phyloP scores from a whole-genome alignment of 2,329 filamentous ascomycete genomes.

The Beauveria scarabaeidicola region DNA sequence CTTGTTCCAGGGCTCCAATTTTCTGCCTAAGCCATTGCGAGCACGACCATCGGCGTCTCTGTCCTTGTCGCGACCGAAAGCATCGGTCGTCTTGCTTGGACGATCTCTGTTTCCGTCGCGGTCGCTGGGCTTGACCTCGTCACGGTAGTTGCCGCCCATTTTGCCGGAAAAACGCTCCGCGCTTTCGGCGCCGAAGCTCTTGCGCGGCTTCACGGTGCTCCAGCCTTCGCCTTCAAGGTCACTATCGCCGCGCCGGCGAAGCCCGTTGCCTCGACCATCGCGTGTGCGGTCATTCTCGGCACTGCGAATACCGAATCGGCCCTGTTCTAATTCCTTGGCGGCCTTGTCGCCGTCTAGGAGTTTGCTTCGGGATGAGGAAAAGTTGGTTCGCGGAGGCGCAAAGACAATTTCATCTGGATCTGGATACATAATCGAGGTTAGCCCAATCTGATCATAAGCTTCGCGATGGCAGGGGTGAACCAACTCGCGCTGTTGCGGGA shows the following conservation, averaged over 20 bases:
- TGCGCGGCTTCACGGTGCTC: constrained; percentile 65
- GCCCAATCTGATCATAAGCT: not conserved
- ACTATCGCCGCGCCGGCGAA: constrained; percentile 45
- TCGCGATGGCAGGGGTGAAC: constrained; percentile 19
- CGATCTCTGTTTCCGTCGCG: constrained; percentile 44
- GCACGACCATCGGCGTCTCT: constrained; percentile 48
- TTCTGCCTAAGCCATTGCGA: constrained; percentile 57
- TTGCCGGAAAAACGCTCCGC: constrained; percentile 62
- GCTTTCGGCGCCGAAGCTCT: constrained; percentile 64
- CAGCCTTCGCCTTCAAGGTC: constrained; percentile 62
- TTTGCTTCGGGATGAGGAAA: constrained; percentile 64
- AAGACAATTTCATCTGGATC: constrained; percentile 76
- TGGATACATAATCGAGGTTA: constrained; percentile 24
- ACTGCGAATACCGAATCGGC: constrained; percentile 52
- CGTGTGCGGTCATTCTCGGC: constrained; percentile 43
- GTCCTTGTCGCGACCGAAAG: constrained; percentile 38
- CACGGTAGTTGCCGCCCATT: constrained; percentile 44
- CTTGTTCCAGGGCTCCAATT: constrained; percentile 69
- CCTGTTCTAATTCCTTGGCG: constrained; percentile 43
- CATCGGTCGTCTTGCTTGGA: constrained; percentile 41
- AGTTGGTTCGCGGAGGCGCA: constrained; percentile 73
- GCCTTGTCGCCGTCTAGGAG: constrained; percentile 46
- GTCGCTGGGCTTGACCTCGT: constrained; percentile 41
- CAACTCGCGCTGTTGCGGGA: constrained; percentile 50
- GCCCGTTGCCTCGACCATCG: constrained; percentile 36